phyloP scores from a whole-genome alignment of 2,329 filamentous ascomycete species.

The Fusarium newnesense region DNA sequence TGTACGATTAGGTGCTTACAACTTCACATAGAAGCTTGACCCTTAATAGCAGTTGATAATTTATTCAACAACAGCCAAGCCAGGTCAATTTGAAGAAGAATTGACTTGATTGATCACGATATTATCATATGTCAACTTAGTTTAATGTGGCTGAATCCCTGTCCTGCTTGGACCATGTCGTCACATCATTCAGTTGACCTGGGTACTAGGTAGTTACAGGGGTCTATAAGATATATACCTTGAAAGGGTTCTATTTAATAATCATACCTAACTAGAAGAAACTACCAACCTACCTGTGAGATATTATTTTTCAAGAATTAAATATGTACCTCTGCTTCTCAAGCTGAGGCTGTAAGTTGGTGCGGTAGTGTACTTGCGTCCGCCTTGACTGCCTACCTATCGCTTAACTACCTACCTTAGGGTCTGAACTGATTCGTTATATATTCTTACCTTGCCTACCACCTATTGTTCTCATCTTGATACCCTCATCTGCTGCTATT shows the following conservation, averaged over 20 bases:
- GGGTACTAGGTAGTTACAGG: too few relatives aligned
- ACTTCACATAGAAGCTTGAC: neutral
- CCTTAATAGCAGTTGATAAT: neutral
- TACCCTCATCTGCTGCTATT: constrained; percentile 1
- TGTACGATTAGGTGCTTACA: constrained; percentile 20
- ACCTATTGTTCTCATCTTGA: neutral
- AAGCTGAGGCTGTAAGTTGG: too few relatives aligned
- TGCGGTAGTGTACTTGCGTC: neutral
- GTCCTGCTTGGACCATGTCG: neutral
- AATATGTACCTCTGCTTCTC: too few relatives aligned
- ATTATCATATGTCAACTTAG: neutral
- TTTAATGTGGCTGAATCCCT: constrained; percentile 8
- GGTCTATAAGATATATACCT: too few relatives aligned
- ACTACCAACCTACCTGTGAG: too few relatives aligned
- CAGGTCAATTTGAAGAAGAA: neutral
- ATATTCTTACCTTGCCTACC: neutral
- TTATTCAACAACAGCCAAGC: too few relatives aligned
- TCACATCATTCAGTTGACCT: neutral
- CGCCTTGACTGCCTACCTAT: neutral
- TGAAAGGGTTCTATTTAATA: too few relatives aligned
- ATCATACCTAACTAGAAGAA: too few relatives aligned
- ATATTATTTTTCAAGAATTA: too few relatives aligned
- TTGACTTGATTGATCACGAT: neutral
- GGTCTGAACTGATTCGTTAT: neutral
- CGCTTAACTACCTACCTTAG: neutral